Evolutionary conservation across 129 eudicot genomes (phyloP).

Genomic region (Logfia minima): DNA sequence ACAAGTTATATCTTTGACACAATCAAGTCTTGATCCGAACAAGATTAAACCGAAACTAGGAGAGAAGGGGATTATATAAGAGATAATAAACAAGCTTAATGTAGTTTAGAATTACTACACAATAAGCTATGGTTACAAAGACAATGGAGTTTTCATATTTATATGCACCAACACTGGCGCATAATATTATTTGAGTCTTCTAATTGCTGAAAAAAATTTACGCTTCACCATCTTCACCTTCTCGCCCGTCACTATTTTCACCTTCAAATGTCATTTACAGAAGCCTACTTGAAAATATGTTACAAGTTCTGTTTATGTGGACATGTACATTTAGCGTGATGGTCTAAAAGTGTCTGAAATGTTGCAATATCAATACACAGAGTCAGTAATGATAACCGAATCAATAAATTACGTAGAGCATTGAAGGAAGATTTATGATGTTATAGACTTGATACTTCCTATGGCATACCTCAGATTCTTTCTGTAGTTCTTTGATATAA

Average conservation of each 20-base stretch:
- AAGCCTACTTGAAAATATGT: constrained; percentile 30
- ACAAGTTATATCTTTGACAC: background rate
- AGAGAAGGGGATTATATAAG: background rate
- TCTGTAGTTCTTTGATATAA: constrained; percentile 92
- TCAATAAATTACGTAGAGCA: background rate
- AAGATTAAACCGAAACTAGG: background rate
- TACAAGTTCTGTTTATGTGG: constrained; percentile 41
- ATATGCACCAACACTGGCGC: constrained; percentile 32
- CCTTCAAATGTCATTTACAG: constrained; percentile 30
- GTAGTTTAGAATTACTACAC: constrained; percentile 24
- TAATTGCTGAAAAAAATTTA: constrained; percentile 11
- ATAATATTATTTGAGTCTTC: constrained; percentile 19
- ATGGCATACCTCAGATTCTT: constrained; percentile 62
- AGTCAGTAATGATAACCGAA: background rate
- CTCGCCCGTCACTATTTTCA: background rate
- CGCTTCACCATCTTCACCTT: constrained; percentile 5
- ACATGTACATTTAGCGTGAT: constrained; percentile 62
- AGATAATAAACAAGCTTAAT: constrained; percentile 7
- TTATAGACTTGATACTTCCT: background rate
- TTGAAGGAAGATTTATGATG: background rate
- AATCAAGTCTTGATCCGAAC: background rate
- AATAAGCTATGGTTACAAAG: constrained; percentile 32
- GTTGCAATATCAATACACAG: background rate
- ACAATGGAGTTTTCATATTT: constrained; percentile 31
- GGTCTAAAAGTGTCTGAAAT: constrained; percentile 49